phyloP scores from a whole-genome alignment of 2,329 filamentous ascomycete genomes.

The Exophiala mesophila region DNA sequence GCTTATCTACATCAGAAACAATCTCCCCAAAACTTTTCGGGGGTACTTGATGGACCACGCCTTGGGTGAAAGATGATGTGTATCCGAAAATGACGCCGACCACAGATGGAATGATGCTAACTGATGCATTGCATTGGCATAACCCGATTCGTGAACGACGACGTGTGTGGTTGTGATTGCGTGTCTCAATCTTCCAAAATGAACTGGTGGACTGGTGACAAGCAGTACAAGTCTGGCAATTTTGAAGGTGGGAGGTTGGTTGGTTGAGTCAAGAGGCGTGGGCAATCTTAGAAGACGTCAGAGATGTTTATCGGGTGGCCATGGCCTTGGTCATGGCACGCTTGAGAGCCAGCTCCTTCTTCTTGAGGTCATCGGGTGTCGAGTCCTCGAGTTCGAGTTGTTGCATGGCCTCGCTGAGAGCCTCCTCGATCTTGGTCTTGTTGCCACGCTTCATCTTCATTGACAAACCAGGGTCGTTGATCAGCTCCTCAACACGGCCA shows the following conservation, averaged over 20 bases:
- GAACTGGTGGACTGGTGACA: background rate
- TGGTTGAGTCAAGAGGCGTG: background rate
- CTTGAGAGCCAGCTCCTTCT: conserved; percentile 99
- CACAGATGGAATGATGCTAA: conserved; percentile 3
- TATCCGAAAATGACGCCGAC: conserved; percentile 10
- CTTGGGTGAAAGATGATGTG: conserved; percentile 4
- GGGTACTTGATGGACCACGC: background rate
- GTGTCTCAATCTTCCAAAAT: background rate
- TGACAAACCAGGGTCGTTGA: conserved; percentile 91
- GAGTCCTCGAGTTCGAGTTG: conserved; percentile 95
- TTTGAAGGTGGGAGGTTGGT: background rate
- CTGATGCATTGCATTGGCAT: conserved; percentile 6
- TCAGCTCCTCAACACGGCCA: conserved; percentile 95
- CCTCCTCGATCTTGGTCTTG: conserved; percentile 99
- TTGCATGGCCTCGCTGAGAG: conserved; percentile 94
- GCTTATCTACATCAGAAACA: conserved; percentile 14
- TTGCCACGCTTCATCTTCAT: conserved; percentile 98
- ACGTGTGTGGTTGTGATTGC: background rate
- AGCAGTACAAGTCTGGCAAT: background rate
- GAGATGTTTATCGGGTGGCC: conserved; percentile 70
- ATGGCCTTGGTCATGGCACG: conserved; percentile 97
- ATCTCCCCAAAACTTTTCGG: conserved; percentile 4
- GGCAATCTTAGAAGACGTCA: no score
- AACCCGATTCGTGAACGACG: conserved; percentile 11
- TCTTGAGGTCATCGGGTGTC: conserved; percentile 90